Evolutionary conservation across 2,329 filamentous ascomycete genomes (phyloP), one percentile per base, ranked within the genome.

Genomic region (Dothistroma septosporum): DNA sequence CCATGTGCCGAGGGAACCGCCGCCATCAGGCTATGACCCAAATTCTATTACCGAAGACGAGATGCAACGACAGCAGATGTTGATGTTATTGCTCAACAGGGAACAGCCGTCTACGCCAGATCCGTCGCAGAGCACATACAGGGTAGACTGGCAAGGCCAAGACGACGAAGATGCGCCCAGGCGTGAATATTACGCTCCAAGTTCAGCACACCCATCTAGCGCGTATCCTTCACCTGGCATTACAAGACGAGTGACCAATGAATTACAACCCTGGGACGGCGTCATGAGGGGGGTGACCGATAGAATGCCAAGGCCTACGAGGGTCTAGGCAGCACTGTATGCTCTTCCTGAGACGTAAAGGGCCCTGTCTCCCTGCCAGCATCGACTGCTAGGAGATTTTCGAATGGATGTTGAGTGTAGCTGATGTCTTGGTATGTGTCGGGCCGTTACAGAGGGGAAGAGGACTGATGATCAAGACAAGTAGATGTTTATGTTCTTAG

Each of bases 51-150:
- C 75, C 22, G 80, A 83, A 66, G 78, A 81, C 57, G 80, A 82
- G 54, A 72, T 76, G 61, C 78, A 80, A 60, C 77, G 79, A 32
- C 78, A 80, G 64, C 80, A 82, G 62, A 80, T 82, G 76, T 74
- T 79, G n/a, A 73, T 77, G 63, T 73, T 83, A 0, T 75, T 82
- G 16, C 68, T 73, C 47, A 64, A 69, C 16, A 63, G 62, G 41
- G 72, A 62, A 62, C 71, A 21, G 69, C 71, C 59, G 12, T 62
- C 68, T 8, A 64, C 68, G 62, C 73, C 37, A 66, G 75, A 64
- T 69, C 75, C 53, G 64, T 70, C 61, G 14, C 73, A 73, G 60
- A 72, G 73, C 48, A 80, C 78, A 0, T 80, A 78, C 68, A 71
- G 70, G 22, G 79, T 81, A 55, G 73, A 76, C 65, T 69, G 73